Evolutionary conservation across 805 yeast species (phyloP).

Genomic region (Pichia phayaonensis): DNA sequence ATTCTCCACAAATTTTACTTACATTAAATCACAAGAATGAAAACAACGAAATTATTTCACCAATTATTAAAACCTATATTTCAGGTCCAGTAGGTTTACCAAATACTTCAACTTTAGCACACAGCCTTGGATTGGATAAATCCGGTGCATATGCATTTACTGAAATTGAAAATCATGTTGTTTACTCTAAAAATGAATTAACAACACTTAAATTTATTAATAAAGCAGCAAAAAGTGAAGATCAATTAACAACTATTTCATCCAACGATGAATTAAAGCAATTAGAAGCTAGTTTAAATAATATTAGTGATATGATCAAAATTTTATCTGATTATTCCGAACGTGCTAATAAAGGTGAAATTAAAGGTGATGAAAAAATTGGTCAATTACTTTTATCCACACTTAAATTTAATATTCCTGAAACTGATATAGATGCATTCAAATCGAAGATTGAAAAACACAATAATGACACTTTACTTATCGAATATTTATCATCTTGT

Average conservation of each 20-base stretch:
- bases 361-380: slow-evolving; percentile 47
- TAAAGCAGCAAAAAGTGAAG: slow-evolving; percentile 29
- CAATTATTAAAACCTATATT: slow-evolving; percentile 59
- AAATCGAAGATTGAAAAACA: slow-evolving; percentile 59
- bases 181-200: slow-evolving; percentile 51
- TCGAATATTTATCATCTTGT: slow-evolving; percentile 75
- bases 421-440: slow-evolving; percentile 43
- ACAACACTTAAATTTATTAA: slow-evolving; percentile 44
- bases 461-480: slow-evolving; percentile 72
- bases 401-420: slow-evolving; percentile 45
- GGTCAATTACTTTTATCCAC: slow-evolving; percentile 60
- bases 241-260: slow-evolving; percentile 26
- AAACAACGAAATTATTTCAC: slow-evolving; percentile 42
- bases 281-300: slow-evolving; percentile 38
- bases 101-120: slow-evolving; percentile 33
- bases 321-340: slow-evolving; percentile 42
- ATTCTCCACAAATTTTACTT: slow-evolving; percentile 75
- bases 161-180: slow-evolving; percentile 62
- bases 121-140: slow-evolving; percentile 32
- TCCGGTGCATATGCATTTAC: slow-evolving; percentile 55
- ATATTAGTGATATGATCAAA: slow-evolving; percentile 41
- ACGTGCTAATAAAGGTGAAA: slow-evolving; percentile 33
- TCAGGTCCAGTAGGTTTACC: slow-evolving; percentile 63
- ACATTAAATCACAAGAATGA: slow-evolving; percentile 56
- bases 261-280: slow-evolving; percentile 38